These are phyloP conservation scores for Lignosus rhinocerotis DNA, from an alignment of 1,284 basidiomycete genomes.

Conservation along the genomic window DNA sequence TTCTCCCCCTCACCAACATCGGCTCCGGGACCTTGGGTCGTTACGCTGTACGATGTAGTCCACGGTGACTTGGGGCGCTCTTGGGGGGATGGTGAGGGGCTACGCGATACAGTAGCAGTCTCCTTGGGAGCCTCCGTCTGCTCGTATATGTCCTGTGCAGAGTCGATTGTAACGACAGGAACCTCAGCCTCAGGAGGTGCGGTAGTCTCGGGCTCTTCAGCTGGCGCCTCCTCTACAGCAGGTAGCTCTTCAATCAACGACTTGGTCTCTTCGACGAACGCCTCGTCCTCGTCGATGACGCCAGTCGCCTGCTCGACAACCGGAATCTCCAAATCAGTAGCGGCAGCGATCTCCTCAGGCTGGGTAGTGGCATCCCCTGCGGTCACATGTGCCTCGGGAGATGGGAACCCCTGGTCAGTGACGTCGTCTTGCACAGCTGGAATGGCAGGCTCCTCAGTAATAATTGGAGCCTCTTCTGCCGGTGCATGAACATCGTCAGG, in stretches of 20 bases:
- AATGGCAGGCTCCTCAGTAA: not conserved
- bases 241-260: not conserved
- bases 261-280: not conserved
- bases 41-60: slow-evolving; percentile 46
- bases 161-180: slow-evolving; percentile 16
- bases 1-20: slow-evolving; percentile 25
- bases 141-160: slow-evolving; percentile 12
- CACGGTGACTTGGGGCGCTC: slow-evolving; percentile 42
- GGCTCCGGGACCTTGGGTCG: slow-evolving; percentile 36
- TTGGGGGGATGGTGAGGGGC: slow-evolving; percentile 16
- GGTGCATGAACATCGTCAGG: not conserved
- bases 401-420: too few species aligned
- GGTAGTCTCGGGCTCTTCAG: slow-evolving; percentile 1
- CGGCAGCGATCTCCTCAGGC: not conserved
- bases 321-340: not conserved
- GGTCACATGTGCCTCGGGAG: not conserved
- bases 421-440: not conserved
- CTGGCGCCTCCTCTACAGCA: slow-evolving; percentile 6
- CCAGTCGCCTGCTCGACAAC: not conserved
- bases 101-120: slow-evolving; percentile 4
- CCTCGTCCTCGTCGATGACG: not conserved
- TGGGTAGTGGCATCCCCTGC: not conserved
- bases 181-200: slow-evolving; percentile 3
- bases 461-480: slow-evolving; percentile 2
- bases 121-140: not conserved